Conservation (phyloP, 2,329 filamentous ascomycete species). For the Cladosporium sp. region DNA sequence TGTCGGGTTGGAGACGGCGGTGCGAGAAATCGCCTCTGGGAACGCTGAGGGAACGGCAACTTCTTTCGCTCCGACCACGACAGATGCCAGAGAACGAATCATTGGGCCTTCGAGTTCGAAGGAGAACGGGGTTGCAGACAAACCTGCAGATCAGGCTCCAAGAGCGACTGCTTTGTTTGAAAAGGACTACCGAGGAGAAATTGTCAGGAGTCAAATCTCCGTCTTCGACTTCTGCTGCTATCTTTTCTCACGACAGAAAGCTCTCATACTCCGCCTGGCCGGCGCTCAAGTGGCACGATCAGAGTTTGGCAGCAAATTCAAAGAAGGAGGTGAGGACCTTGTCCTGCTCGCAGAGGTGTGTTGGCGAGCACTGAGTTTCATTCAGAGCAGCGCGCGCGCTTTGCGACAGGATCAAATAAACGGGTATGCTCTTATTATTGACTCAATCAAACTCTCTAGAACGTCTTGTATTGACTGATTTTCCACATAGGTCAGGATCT, state of each 20-base stretch:
- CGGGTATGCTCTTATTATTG: slow-evolving; percentile 44
- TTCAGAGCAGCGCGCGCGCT: slow-evolving; percentile 72
- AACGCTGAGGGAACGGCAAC: slow-evolving; percentile 65
- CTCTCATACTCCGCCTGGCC: slow-evolving; percentile 76
- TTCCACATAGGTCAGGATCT: slow-evolving; percentile 4
- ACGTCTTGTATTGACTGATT: slow-evolving; percentile 4
- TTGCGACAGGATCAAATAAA: slow-evolving; percentile 72
- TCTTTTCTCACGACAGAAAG: slow-evolving; percentile 84
- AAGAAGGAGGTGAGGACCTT: slow-evolving; percentile 60
- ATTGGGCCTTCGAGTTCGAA: slow-evolving; percentile 8
- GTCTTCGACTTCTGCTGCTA: slow-evolving; percentile 94
- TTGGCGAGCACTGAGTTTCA: slow-evolving; percentile 75
- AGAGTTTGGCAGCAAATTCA: slow-evolving; percentile 32
- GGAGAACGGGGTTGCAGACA: slow-evolving; percentile 9
- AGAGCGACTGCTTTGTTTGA: slow-evolving; percentile 29
- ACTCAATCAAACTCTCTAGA: neutral
- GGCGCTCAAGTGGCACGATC: slow-evolving; percentile 51
- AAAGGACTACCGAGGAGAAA: slow-evolving; percentile 87
- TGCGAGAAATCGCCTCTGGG: slow-evolving; percentile 65
- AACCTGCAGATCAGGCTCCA: slow-evolving; percentile 12
- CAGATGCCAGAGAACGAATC: slow-evolving; percentile 53
- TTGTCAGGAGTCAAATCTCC: slow-evolving; percentile 91
- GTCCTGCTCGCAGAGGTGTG: slow-evolving; percentile 82
- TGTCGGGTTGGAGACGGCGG: slow-evolving; percentile 76
- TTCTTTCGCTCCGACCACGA: slow-evolving; percentile 66